Base-by-base conservation (phyloP, 805 yeast species). In the Debaryomyces hansenii region DNA sequence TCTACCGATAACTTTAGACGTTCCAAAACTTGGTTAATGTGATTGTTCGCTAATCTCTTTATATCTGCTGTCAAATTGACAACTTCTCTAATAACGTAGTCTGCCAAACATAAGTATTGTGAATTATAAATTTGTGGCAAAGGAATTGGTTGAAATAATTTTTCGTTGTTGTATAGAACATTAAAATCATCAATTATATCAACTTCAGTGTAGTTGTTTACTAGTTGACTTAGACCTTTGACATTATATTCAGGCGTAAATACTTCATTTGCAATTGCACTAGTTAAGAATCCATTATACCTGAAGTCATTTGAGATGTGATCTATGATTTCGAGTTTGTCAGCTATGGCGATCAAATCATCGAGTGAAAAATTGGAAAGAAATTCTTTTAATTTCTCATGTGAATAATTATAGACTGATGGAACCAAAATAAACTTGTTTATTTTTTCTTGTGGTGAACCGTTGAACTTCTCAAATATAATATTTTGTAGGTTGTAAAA, bases 1-100 rank as follows among this genome's bases (percentile, higher is more conserved):
- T 42, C 49, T 2, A 37, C 35, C 2, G 29, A 20, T 2, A 58
- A 54, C 14, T 49, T 40, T 4, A 64, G 31, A 42, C 67, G 41
- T 1, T 51, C 38, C 21, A 66, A 37, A 2, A 63, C 63, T 14
- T 41, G 49, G 4, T 31, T 10, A 3, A 62, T 34, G 42, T 61
- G 64, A 3, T 14, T 44, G 12, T 44, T 49, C 2, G 56, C 27
- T 7, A 40, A 44, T n/a, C 37, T 37, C 31, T 33, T 21, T 18
- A 33, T 28, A 12, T 37, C 38, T 12, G 20, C n/a, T 16, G 6
- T 24, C 16, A 34, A 9, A 4, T 31, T 31, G 36, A 31, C 12
- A 11, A 29, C 15, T 7, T 32, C 40, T 21, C 47, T 37, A 27
- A 37, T 40, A 12, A 29, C 21, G 28, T 32, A 50, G 28, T 52